Evolutionary conservation across 331 rosid genomes (phyloP).

Genomic region (Prunus yedoensis): DNA sequence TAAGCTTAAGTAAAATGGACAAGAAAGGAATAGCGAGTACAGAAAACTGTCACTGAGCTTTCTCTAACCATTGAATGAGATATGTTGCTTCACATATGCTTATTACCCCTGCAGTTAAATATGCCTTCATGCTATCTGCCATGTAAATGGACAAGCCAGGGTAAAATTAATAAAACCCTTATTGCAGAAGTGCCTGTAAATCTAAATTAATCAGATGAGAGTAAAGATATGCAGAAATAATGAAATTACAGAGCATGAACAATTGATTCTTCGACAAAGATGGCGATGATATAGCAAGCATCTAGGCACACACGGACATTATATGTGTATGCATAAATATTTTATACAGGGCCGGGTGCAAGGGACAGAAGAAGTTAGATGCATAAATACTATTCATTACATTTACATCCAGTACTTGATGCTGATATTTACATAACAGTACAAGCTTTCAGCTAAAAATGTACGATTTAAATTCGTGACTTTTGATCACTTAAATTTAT

Average conservation of each 20-base stretch:
- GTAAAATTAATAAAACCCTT: background rate
- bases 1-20: background rate
- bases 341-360: background rate
- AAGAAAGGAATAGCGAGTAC: background rate
- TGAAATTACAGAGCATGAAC: background rate
- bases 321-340: background rate
- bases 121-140: background rate
- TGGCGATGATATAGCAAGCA: background rate
- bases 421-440: background rate
- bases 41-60: background rate
- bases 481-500: background rate
- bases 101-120: background rate
- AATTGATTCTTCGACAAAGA: background rate
- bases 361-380: background rate
- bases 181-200: background rate
- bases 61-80: background rate
- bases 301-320: background rate
- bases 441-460: too few relatives aligned
- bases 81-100: background rate
- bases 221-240: background rate
- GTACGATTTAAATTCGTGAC: background rate
- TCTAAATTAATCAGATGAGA: background rate
- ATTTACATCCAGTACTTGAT: background rate
- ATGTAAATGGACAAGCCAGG: background rate
- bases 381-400: background rate